Conservation (phyloP, 306 rosid species). For the Mimosa bimucronata region DNA sequence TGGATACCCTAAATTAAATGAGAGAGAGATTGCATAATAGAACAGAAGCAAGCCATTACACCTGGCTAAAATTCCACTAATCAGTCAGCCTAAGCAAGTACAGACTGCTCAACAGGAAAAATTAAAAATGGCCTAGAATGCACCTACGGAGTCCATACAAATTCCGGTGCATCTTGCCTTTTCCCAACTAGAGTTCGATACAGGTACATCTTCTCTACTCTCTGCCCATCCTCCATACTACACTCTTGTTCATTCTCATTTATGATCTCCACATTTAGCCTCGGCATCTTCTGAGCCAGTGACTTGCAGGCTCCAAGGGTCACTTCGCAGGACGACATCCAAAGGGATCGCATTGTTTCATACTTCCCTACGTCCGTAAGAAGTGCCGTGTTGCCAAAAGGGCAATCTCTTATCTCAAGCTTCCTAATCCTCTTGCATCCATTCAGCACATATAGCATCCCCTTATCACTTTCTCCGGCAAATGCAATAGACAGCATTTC, state of each 20-base stretch:
- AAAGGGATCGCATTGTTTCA: slow-evolving; percentile 99
- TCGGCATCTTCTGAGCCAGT: slow-evolving; percentile 77
- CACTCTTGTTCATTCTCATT: slow-evolving; percentile 54
- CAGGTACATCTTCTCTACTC: slow-evolving; percentile 84
- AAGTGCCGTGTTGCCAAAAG: slow-evolving; percentile 82
- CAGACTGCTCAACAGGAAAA: slow-evolving; percentile 45
- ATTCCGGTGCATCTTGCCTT: slow-evolving; percentile 83
- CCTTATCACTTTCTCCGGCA: slow-evolving; percentile 88
- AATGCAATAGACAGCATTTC: slow-evolving; percentile 94
- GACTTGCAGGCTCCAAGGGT: slow-evolving; percentile 81
- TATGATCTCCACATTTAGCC: slow-evolving; percentile 86
- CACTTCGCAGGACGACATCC: slow-evolving; percentile 95
- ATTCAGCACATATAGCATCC: slow-evolving; percentile 83
- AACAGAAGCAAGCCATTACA: slow-evolving; percentile 29
- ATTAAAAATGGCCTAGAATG: slow-evolving; percentile 39
- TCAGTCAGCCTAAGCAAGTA: slow-evolving; percentile 57
- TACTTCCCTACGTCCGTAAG: slow-evolving; percentile 90
- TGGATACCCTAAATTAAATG: no score
- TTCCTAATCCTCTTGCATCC: slow-evolving; percentile 94
- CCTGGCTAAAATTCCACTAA: slow-evolving; percentile 49
- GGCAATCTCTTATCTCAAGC: slow-evolving; percentile 92
- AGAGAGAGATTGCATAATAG: no score
- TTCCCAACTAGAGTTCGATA: slow-evolving; percentile 79
- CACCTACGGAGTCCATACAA: slow-evolving; percentile 79
- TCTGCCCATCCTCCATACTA: slow-evolving; percentile 50